Evolutionary conservation across 148 eudicot genomes (phyloP), one percentile per base, ranked within the genome.

Genomic region (Vaccinium vitisidaea): DNA sequence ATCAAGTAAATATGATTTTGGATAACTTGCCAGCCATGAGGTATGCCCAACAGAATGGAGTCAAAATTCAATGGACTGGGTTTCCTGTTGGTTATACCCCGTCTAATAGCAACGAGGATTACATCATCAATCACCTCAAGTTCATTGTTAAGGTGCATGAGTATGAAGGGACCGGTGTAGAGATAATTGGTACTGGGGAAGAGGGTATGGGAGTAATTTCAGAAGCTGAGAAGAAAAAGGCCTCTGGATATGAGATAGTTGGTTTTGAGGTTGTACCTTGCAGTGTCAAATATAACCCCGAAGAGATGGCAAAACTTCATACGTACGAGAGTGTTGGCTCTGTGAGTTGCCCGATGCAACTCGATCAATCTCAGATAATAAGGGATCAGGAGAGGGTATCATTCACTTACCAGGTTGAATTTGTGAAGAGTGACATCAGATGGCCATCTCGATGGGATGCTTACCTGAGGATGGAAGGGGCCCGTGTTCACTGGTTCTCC

Each of bases 391-490:
- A 92, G 83, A 85, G 87, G 75, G 88, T 93, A 65, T 88, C 96
- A 2, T 93, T 92, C 73, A 88, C 91, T 69, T 93, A 93, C 54
- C 92, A 89, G 88, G 93, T 93, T 18, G 91, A 87, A 84, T 93
- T 93, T 88, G 92, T 92, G 83, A 89, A 92, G 78, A 93, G 93
- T 79, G 85, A 91, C 50, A 87, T 85, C 56, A 90, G 85, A 85
- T 93, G 94, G 94, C 94, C 93, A 15, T 93, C 92, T 32, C 86
- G 94, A 65, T 93, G 96, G 94, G 94, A 93, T 85, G 94, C 94
- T 87, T 92, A 93, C 86, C 49, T 93, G 25, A 91, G 87, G 82
- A 90, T 89, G 95, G 95, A 91, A 82, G 92, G 92, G 84, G 87
- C 90, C 48, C 87, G 89, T 50, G 91, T 93, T 21, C 93, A 92